Conservation (phyloP, 306 rosid species). For the Quercus bicolor region DNA sequence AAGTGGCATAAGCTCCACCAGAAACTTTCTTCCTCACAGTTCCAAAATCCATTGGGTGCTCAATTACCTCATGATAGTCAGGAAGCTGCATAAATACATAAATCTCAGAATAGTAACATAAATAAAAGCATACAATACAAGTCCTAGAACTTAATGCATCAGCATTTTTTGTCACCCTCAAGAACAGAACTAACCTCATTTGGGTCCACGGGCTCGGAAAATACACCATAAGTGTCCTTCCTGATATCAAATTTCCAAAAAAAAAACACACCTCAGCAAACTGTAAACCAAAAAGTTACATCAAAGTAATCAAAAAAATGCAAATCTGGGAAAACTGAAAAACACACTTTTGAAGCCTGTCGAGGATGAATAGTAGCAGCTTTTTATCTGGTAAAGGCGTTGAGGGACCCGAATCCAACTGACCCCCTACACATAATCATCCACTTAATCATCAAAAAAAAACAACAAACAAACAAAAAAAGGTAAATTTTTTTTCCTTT, state of each 20-base stretch:
- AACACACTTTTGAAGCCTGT: conserved; percentile 68
- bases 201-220: conserved; percentile 71
- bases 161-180: conserved; percentile 1
- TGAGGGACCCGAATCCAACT: conserved; percentile 53
- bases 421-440: conserved; percentile 35
- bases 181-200: conserved; percentile 48
- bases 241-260: conserved; percentile 25
- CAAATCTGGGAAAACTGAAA: conserved; percentile 19
- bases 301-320: conserved; percentile 27
- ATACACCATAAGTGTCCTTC: conserved; percentile 70
- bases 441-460: not conserved
- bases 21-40: conserved; percentile 57
- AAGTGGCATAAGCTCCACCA: conserved; percentile 39
- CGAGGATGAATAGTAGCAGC: conserved; percentile 58
- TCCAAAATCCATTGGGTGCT: conserved; percentile 65
- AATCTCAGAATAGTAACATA: not conserved
- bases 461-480: not conserved
- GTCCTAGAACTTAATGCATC: conserved; percentile 17
- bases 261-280: conserved; percentile 19
- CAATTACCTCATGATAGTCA: conserved; percentile 61
- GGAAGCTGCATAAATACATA: conserved; percentile 48
- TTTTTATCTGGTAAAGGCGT: conserved; percentile 61
- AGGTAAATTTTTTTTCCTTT: not conserved
- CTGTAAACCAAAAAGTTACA: conserved; percentile 26
- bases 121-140: conserved; percentile 1